Conservation (phyloP, 2,329 filamentous ascomycete species). For the Hypomyces rosellus region DNA sequence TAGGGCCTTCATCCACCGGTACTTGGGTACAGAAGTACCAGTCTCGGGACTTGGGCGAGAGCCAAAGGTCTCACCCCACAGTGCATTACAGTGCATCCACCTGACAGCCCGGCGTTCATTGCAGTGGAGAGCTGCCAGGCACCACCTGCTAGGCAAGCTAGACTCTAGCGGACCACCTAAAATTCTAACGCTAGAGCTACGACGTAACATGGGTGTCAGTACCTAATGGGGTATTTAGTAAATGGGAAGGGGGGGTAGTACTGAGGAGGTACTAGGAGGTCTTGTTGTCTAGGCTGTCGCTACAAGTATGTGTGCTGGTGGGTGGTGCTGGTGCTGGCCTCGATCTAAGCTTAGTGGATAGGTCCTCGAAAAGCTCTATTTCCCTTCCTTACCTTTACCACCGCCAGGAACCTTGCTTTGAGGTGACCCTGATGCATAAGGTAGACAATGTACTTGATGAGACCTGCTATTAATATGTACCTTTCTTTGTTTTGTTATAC, state of each 20-base stretch:
- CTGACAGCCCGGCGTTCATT: slow-evolving; percentile 1
- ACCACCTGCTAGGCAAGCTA: not conserved
- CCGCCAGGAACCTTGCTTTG: not conserved
- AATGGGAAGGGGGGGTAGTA: too few relatives aligned
- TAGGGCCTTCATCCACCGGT: not conserved
- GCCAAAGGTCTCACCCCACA: slow-evolving; percentile 9
- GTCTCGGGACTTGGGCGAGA: slow-evolving; percentile 6
- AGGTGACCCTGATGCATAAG: not conserved
- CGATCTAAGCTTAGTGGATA: too few relatives aligned
- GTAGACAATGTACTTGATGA: too few relatives aligned
- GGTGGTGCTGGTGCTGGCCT: too few relatives aligned
- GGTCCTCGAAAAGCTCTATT: too few relatives aligned
- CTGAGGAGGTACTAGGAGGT: too few relatives aligned
- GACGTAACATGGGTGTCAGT: too few relatives aligned
- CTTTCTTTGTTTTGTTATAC: not conserved
- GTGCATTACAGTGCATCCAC: slow-evolving; percentile 3
- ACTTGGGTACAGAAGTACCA: slow-evolving; percentile 6
- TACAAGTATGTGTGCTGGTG: too few relatives aligned
- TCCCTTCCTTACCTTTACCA: too few relatives aligned
- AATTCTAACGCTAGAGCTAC: not conserved
- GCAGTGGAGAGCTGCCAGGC: slow-evolving; percentile 10
- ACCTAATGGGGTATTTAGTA: too few relatives aligned
- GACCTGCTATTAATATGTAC: not conserved
- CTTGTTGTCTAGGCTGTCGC: too few relatives aligned
- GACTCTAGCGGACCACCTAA: not conserved